These are phyloP conservation scores for Zymoseptoria pseudotritici DNA, from an alignment of 2,329 filamentous ascomycete genomes.

Conservation along the genomic window DNA sequence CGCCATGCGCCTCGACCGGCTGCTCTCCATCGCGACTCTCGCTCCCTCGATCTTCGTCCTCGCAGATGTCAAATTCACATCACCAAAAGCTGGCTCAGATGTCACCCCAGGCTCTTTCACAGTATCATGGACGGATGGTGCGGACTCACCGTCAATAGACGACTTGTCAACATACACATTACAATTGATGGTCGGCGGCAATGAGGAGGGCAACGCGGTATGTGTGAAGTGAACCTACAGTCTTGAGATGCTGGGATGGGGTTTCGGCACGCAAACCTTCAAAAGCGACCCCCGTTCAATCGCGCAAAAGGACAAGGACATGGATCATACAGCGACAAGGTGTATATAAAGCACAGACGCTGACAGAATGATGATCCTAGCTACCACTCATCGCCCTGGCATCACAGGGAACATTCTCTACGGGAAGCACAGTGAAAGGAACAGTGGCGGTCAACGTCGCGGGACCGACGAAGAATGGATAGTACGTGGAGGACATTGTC, in stretches of 20 bases:
- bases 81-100: slow-evolving; percentile 45
- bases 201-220: slow-evolving; percentile 43
- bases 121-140: slow-evolving; percentile 52
- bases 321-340: background rate
- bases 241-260: background rate
- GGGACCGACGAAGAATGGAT: slow-evolving; percentile 44
- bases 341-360: background rate
- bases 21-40: slow-evolving; percentile 25
- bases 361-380: slow-evolving; percentile 2
- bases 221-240: slow-evolving; percentile 6
- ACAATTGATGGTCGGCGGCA: slow-evolving; percentile 55
- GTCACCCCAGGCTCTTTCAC: slow-evolving; percentile 46
- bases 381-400: slow-evolving; percentile 11
- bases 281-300: background rate
- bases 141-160: slow-evolving; percentile 42
- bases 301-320: background rate
- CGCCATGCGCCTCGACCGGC: background rate
- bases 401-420: slow-evolving; percentile 6
- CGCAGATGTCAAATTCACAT: slow-evolving; percentile 49
- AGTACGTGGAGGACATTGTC: slow-evolving; percentile 36
- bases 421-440: slow-evolving; percentile 7
- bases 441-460: slow-evolving; percentile 18
- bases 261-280: background rate
- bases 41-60: slow-evolving; percentile 32
- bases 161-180: slow-evolving; percentile 50